These are phyloP conservation scores for Yamadazyma endophytica DNA, from an alignment of 805 yeast genomes.

Conservation along the genomic window DNA sequence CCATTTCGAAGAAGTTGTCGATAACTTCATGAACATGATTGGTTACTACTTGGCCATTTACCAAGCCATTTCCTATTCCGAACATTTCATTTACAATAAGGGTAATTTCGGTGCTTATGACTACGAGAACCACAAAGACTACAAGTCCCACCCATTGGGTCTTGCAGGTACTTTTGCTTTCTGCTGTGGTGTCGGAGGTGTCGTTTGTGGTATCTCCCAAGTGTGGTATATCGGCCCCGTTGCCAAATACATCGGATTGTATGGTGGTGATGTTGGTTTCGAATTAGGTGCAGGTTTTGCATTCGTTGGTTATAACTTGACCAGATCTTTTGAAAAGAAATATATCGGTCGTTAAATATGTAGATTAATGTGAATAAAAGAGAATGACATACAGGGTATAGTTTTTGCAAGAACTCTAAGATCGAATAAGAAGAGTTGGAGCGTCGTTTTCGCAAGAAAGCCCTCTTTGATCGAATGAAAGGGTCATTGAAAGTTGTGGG, in stretches of 20 bases:
- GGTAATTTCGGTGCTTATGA: constrained; percentile 60
- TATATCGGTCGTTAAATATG: constrained; percentile 53
- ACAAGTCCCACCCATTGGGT: constrained; percentile 65
- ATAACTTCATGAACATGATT: constrained; percentile 85
- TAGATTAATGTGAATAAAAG: too few relatives aligned
- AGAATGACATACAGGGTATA: too few relatives aligned
- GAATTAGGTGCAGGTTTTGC: constrained; percentile 70
- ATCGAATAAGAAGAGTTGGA: too few relatives aligned
- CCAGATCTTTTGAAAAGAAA: constrained; percentile 65
- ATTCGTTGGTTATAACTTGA: constrained; percentile 52
- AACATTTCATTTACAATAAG: constrained; percentile 75
- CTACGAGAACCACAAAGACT: constrained; percentile 56
- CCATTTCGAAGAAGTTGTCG: constrained; percentile 67
- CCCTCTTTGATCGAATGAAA: too few relatives aligned
- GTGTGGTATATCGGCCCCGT: constrained; percentile 77
- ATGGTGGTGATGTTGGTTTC: constrained; percentile 86
- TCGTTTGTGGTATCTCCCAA: constrained; percentile 83
- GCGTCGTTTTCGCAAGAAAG: too few relatives aligned
- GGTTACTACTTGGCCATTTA: constrained; percentile 90
- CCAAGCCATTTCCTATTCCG: constrained; percentile 69
- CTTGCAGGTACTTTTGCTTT: constrained; percentile 74
- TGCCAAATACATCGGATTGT: constrained; percentile 54
- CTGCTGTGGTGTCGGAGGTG: constrained; percentile 82
- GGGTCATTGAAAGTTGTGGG: too few relatives aligned
- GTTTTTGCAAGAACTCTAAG: too few relatives aligned